These are phyloP conservation scores for Kuraishia cidri DNA, from an alignment of 805 yeast genomes.

Conservation along the genomic window DNA sequence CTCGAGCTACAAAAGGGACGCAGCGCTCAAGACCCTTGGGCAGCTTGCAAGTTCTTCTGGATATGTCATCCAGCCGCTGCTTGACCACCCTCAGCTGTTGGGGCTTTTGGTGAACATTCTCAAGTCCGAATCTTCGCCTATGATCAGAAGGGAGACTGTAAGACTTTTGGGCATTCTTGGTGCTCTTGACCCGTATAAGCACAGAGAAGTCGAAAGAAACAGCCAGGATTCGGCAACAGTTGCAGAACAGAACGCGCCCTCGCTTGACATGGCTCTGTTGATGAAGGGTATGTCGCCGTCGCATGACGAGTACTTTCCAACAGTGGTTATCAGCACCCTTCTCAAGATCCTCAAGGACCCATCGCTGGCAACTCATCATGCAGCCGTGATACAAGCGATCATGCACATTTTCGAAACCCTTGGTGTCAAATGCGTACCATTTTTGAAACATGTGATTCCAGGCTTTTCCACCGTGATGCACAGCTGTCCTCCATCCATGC, in stretches of 20 bases:
- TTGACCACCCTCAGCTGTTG: slow-evolving; percentile 85
- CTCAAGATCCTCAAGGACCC: slow-evolving; percentile 81
- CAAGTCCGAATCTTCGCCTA: slow-evolving; percentile 68
- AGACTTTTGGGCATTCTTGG: slow-evolving; percentile 88
- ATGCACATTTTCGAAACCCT: slow-evolving; percentile 85
- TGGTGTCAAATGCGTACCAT: slow-evolving; percentile 85
- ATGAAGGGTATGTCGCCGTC: slow-evolving; percentile 95
- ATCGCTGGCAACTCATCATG: slow-evolving; percentile 79
- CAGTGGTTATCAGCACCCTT: slow-evolving; percentile 83
- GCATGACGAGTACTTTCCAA: slow-evolving; percentile 87
- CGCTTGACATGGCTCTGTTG: slow-evolving; percentile 80
- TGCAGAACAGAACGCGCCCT: slow-evolving; percentile 79
- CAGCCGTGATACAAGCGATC: slow-evolving; percentile 89
- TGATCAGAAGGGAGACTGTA: slow-evolving; percentile 80
- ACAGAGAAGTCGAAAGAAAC: slow-evolving; percentile 76
- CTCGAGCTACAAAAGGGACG: slow-evolving; percentile 78
- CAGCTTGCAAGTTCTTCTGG: slow-evolving; percentile 88
- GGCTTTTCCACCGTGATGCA: slow-evolving; percentile 83
- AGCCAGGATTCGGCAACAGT: slow-evolving; percentile 23
- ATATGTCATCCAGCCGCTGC: slow-evolving; percentile 86
- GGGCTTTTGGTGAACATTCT: slow-evolving; percentile 76
- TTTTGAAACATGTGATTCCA: slow-evolving; percentile 79
- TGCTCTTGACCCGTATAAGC: slow-evolving; percentile 94
- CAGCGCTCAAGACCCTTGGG: slow-evolving; percentile 82
- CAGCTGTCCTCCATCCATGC: slow-evolving; percentile 65